Evolutionary conservation across 768 basidiomycete species (phyloP), one percentile per base, ranked within the genome.

Genomic region (Lyophyllum semitale): DNA sequence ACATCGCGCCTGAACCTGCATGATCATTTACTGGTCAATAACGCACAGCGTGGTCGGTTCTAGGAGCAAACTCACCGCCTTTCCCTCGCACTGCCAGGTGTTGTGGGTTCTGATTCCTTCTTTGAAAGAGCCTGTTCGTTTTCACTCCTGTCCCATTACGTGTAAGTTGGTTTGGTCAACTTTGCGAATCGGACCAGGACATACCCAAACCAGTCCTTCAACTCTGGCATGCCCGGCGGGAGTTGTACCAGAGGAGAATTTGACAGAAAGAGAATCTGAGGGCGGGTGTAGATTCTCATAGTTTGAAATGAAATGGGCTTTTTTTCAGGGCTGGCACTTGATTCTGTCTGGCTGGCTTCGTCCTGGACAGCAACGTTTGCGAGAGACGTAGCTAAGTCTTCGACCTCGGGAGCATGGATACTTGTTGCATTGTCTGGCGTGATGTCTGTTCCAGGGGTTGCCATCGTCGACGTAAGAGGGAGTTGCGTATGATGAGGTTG

Each of bases 201-300:
- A 55, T 68, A 94, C 92, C 92, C 92, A 72, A 93, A 94, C 92
- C 92, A 94, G 43, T 88, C 84, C 73, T 87, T 92, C 48, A 94
- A 73, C 43, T 83, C 77, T 47, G 92, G 92, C 93, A 94, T 93
- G 60, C 83, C 83, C 48, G 74, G 66, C 6, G 93, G 92, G 23
- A 78, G 74, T 57, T 80, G 76, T 23, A 94, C 88, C 37, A 93
- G 73, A 22, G 89, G 87, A n/a, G 92, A 93, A 59, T 81, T 82
- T 59, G 83, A 79, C 20, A 94, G 80, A 51, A 72, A 69, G 49
- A 94, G 82, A 35, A 93, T 71, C 58, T 92, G 85, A 45, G 77
- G 65, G 46, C 89, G 84, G 65, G 85, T 79, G 73, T 94, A 94
- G 59, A 84, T 80, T 60, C 81, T 74, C 61, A 87, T 78, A 52